Evolutionary conservation across 2,329 filamentous ascomycete genomes (phyloP).

Genomic region (Colletotrichum filicis): DNA sequence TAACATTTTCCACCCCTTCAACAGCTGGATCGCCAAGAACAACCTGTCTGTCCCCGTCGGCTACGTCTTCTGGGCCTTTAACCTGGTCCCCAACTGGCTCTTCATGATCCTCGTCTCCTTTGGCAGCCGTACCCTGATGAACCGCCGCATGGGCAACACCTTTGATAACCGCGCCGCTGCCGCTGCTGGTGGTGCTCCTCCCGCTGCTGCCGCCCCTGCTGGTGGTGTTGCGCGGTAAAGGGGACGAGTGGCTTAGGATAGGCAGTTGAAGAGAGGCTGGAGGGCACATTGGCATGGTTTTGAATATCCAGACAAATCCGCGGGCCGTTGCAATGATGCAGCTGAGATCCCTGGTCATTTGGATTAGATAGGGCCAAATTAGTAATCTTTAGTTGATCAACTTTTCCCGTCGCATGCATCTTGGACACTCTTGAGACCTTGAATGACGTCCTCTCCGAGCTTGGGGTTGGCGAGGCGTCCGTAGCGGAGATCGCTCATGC

Average conservation of each 20-base stretch:
- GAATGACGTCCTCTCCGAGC: slow-evolving; percentile 73
- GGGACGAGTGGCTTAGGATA: background rate
- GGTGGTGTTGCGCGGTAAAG: slow-evolving; percentile 20
- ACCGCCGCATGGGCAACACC: slow-evolving; percentile 42
- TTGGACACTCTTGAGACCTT: slow-evolving; percentile 73
- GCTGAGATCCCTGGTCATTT: background rate
- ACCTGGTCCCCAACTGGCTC: slow-evolving; percentile 77
- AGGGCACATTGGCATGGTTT: slow-evolving; percentile 5
- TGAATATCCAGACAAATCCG: slow-evolving; percentile 1
- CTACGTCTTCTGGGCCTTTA: slow-evolving; percentile 75
- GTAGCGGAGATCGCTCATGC: slow-evolving; percentile 84
- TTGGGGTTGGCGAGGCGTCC: slow-evolving; percentile 76
- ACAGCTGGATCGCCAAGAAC: slow-evolving; percentile 73
- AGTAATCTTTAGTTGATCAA: slow-evolving; percentile 41
- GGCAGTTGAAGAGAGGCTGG: background rate
- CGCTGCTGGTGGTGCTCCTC: slow-evolving; percentile 3
- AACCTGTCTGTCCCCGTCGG: slow-evolving; percentile 72
- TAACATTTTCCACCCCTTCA: slow-evolving; percentile 81
- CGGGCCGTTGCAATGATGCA: background rate
- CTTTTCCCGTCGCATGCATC: slow-evolving; percentile 67
- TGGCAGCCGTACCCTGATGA: slow-evolving; percentile 79
- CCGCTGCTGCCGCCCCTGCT: slow-evolving; percentile 11
- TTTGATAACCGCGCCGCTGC: slow-evolving; percentile 14
- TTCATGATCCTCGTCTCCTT: slow-evolving; percentile 83
- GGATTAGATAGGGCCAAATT: slow-evolving; percentile 36